phyloP scores from a whole-genome alignment of 805 yeast species.

The Hanseniaspora vineae region DNA sequence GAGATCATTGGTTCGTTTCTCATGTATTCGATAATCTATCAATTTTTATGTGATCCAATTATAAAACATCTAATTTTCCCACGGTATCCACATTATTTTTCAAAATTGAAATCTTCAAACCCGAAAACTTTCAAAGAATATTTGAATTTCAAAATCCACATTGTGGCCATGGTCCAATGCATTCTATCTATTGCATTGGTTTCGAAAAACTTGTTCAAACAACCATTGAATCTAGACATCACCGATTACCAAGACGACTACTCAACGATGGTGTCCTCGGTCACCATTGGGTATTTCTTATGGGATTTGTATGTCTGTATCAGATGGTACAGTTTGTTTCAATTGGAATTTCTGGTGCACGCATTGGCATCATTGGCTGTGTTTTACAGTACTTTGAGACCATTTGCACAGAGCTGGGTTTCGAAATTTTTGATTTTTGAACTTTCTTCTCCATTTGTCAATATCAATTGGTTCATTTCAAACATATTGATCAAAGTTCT shows the following conservation, averaged over 20 bases:
- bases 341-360: constrained; percentile 70
- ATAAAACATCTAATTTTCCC: constrained; percentile 30
- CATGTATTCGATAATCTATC: constrained; percentile 42
- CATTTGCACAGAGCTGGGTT: constrained; percentile 69
- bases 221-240: constrained; percentile 34
- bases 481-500: constrained; percentile 39
- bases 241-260: constrained; percentile 63
- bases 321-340: constrained; percentile 52
- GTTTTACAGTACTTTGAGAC: constrained; percentile 48
- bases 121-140: constrained; percentile 26
- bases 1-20: constrained; percentile 51
- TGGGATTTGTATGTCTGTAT: constrained; percentile 80
- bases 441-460: constrained; percentile 88
- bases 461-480: constrained; percentile 81
- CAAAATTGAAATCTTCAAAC: constrained; percentile 20
- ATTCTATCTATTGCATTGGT: constrained; percentile 45
- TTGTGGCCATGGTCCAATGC: constrained; percentile 80
- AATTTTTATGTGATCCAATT: constrained; percentile 34
- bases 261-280: constrained; percentile 57
- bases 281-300: constrained; percentile 73
- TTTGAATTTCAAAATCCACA: constrained; percentile 79
- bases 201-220: constrained; percentile 53
- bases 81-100: constrained; percentile 38
- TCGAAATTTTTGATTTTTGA: constrained; percentile 80
- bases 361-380: constrained; percentile 73